Evolutionary conservation across 139 green algal species (phyloP), one percentile per base, ranked within the genome.

Genomic region (Tetradesmus obliquus): DNA sequence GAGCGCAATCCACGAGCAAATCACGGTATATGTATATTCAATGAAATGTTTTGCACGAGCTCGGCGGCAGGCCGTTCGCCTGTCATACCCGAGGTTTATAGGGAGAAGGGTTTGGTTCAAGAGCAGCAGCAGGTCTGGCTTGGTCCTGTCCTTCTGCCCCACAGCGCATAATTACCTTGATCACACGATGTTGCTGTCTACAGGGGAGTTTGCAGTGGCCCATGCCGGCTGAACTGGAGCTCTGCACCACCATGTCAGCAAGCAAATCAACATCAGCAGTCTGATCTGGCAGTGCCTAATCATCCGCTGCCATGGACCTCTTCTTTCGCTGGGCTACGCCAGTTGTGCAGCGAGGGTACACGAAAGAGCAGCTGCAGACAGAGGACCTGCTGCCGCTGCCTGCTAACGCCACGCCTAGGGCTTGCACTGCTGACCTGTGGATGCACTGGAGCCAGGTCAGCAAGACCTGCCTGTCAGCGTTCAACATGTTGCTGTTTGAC

Each of bases 291-390:
- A 83, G 32, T 62, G 83, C 83, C 0, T 55, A 2, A 86, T 17
- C 0, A 54, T 7, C 53, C 5, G 5, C 12, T 32, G 22, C 15
- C 20, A 86, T 86, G 84, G 62, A 53, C 22, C 71, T 94, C 19
- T 91, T 79, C 69, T 96, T 97, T 62, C 17, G 71, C 79, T 97
- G 95, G 95, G 92, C 96, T 0, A 90, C 90, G 5, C 94, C 94
- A 2, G 86, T 97, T 0, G 60, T 81, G 12, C 51, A 32, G 8
- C 32, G 76, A n/a, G 86, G 84, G 9, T 53, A 54, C 22, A 20
- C 85, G 4, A 76, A 82, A 15, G 24, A 7, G 13, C 95, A 94
- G 88, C 95, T 98, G 24, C 87, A 95, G 22, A 45, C 90, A 6
- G n/a, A 91, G 0, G 95, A 98, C 81, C 90, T 98, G 60, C 88